Evolutionary conservation across 2,329 filamentous ascomycete genomes (phyloP).

Genomic region (Phyllosticta citriasiana): DNA sequence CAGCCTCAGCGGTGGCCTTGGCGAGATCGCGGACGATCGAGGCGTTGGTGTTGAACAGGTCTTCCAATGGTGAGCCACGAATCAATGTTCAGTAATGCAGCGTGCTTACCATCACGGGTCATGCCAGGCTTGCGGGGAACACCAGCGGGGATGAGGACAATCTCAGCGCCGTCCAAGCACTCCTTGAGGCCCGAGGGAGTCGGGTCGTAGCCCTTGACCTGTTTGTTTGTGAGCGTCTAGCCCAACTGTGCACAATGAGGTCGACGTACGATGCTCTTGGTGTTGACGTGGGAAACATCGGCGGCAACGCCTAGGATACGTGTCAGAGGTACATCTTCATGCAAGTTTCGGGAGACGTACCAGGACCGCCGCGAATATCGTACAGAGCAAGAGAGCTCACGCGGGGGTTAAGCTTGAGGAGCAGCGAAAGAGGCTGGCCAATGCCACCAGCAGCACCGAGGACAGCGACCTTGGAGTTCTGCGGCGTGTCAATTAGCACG

Average conservation of each 20-base stretch:
- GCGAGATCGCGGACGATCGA: slow-evolving; percentile 97
- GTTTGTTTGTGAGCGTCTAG: slow-evolving; percentile 8
- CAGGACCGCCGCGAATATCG: slow-evolving; percentile 89
- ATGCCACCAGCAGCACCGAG: slow-evolving; percentile 97
- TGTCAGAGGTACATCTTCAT: not conserved
- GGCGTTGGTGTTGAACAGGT: slow-evolving; percentile 99
- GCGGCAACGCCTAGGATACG: slow-evolving; percentile 72
- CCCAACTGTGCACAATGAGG: slow-evolving; percentile 1
- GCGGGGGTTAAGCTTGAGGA: slow-evolving; percentile 96
- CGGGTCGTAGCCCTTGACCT: slow-evolving; percentile 81
- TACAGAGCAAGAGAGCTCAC: slow-evolving; percentile 93
- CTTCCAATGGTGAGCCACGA: slow-evolving; percentile 30
- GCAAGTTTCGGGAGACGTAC: slow-evolving; percentile 45
- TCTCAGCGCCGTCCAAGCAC: slow-evolving; percentile 77
- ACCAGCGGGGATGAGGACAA: slow-evolving; percentile 96
- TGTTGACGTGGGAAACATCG: slow-evolving; percentile 98
- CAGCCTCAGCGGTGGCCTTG: slow-evolving; percentile 81
- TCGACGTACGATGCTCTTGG: slow-evolving; percentile 62
- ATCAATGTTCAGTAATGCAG: not conserved
- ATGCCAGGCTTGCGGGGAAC: slow-evolving; percentile 99
- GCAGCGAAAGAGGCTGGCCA: slow-evolving; percentile 92
- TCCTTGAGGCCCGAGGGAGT: slow-evolving; percentile 63
- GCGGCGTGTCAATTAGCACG: slow-evolving; percentile 12
- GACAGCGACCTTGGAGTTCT: slow-evolving; percentile 97
- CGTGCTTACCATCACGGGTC: slow-evolving; percentile 72